Evolutionary conservation across 2,329 filamentous ascomycete genomes (phyloP), one percentile per base, ranked within the genome.

Genomic region (Nigrospora osmanthi): DNA sequence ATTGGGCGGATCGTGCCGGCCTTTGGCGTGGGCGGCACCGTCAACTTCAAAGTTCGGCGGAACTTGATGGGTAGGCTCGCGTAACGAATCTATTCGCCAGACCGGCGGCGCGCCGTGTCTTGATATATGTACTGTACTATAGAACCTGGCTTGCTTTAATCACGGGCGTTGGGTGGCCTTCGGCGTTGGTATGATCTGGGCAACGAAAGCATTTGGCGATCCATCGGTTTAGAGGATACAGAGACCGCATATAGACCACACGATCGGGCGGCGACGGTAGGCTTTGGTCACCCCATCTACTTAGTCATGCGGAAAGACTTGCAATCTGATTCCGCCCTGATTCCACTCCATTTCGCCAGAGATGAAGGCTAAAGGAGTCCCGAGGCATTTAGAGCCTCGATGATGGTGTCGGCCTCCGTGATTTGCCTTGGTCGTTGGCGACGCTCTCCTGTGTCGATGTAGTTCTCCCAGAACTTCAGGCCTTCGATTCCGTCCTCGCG

Each of bases 401-500:
- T 45, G 2, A 78, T 59, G 41, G 57, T 62, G 12, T 75, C 72
- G 16, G 62, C 56, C 15, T 68, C 63, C 7, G 62, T 61, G 44
- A 56, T 52, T 36, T 59, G 58, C 50, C 58, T 57, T 43, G 54
- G 49, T 34, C 57, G 44, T 52, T 56, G 46, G 30, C 60, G 59
- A 13, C 61, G 59, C 47, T 68, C 70, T 0, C 69, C 72, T 0
- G 65, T 71, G 43, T 73, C 69, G 45, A 81, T 78, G 47, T 72
- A 77, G 58, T 98, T 98, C 65, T 87, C 82, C 93, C 93, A 98
- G 64, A 95, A 98, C 57, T 85, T 85, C 39, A 95, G 71, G 0
- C 93, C 93, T 62, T 96, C 90, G 13, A 97, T 80, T 5, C 89
- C 85, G 57, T 95, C 90, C 62, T 98, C 93, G 40, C 93, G 83